These are phyloP conservation scores for Xylaria sp. DNA, from an alignment of 2,329 filamentous ascomycete species.

Conservation along the genomic window DNA sequence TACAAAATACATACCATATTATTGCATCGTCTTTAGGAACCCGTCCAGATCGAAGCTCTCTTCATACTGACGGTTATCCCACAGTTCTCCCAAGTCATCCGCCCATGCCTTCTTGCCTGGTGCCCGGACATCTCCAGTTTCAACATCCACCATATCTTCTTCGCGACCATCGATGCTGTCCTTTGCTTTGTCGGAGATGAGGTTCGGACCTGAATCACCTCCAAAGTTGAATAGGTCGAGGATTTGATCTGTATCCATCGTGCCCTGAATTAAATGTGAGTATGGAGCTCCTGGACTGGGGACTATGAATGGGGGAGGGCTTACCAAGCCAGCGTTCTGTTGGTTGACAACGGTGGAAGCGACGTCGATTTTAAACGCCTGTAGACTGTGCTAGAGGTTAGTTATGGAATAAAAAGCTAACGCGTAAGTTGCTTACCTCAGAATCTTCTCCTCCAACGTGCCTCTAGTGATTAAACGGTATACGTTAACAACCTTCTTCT, in stretches of 20 bases:
- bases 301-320: constrained; percentile 12
- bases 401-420: constrained; percentile 14
- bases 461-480: constrained; percentile 96
- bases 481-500: constrained; percentile 99
- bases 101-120: constrained; percentile 96
- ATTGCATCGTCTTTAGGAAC: constrained; percentile 86
- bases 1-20: neutral
- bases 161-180: constrained; percentile 66
- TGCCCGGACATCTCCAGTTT: constrained; percentile 88
- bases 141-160: constrained; percentile 90
- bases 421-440: constrained; percentile 55
- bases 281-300: neutral
- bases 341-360: constrained; percentile 98
- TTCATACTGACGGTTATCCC: constrained; percentile 97
- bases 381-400: constrained; percentile 61
- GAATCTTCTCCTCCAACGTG: constrained; percentile 97
- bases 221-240: constrained; percentile 94
- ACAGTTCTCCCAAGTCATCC: constrained; percentile 92
- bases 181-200: constrained; percentile 66
- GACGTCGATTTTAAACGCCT: constrained; percentile 99
- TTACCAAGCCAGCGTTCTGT: constrained; percentile 84
- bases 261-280: constrained; percentile 48
- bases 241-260: constrained; percentile 99
- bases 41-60: constrained; percentile 97
- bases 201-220: constrained; percentile 74